phyloP scores from a whole-genome alignment of 495 filamentous ascomycete species.

The Glonium stellatum region DNA sequence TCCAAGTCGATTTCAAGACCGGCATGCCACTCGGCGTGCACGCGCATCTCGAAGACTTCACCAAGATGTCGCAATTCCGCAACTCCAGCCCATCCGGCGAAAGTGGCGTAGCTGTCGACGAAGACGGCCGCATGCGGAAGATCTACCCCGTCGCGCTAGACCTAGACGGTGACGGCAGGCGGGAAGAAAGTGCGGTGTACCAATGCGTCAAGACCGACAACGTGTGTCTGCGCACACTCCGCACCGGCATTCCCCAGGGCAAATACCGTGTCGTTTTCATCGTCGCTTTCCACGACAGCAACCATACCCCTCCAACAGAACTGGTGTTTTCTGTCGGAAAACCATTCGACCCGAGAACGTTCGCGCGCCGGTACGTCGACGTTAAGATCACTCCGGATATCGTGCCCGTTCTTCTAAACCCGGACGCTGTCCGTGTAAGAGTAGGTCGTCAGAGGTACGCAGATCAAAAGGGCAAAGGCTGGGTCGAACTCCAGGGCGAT shows the following conservation, averaged over 20 bases:
- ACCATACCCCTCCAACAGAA: conserved; percentile 18
- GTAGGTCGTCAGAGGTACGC: conserved; percentile 19
- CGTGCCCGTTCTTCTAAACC: conserved; percentile 29
- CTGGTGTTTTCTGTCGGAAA: conserved; percentile 29
- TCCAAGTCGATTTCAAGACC: conserved; percentile 32
- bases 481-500: conserved; percentile 32
- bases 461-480: conserved; percentile 27
- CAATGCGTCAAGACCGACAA: conserved; percentile 26
- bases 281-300: conserved; percentile 27
- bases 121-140: conserved; percentile 21
- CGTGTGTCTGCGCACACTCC: conserved; percentile 26
- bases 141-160: conserved; percentile 30
- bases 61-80: conserved; percentile 19
- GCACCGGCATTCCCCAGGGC: conserved; percentile 31
- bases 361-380: conserved; percentile 26
- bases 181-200: conserved; percentile 27
- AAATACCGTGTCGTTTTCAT: conserved; percentile 29
- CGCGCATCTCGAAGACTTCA: conserved; percentile 12
- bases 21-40: conserved; percentile 26
- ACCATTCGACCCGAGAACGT: conserved; percentile 26
- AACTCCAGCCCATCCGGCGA: conserved; percentile 20
- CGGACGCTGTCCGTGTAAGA: conserved; percentile 30
- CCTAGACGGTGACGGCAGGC: conserved; percentile 28
- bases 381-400: conserved; percentile 31
- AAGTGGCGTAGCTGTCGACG: conserved; percentile 21